A percentile compares a stretch with the other conserved stretches of the same genome.
Evolutionary conservation across 2,329 filamentous ascomycete genomes (phyloP).

Genomic region (Fonsecaea pedrosoi): DNA sequence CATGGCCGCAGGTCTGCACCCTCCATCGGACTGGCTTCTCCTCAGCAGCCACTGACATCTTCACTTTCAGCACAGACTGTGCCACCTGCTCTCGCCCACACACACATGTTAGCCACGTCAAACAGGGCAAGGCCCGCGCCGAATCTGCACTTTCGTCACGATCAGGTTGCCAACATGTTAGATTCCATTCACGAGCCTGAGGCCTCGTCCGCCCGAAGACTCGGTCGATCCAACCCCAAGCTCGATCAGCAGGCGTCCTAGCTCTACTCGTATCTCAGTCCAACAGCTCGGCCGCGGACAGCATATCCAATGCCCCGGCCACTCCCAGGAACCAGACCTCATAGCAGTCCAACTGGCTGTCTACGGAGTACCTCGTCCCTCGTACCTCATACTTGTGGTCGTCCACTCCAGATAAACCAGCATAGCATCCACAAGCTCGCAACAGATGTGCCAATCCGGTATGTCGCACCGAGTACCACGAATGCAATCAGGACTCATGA

Average conservation of each 20-base stretch:
- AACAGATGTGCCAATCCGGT: not conserved
- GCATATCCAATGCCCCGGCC: not conserved
- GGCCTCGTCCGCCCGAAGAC: not conserved
- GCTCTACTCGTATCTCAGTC: not conserved
- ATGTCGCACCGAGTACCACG: not conserved
- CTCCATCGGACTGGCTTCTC: not conserved
- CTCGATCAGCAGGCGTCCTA: not conserved
- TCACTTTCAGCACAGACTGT: not conserved
- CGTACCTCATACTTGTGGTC: not conserved
- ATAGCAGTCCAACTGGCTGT: not conserved
- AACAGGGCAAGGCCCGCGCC: not conserved
- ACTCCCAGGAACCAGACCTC: not conserved
- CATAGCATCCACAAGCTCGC: not conserved
- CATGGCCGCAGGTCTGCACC: not conserved
- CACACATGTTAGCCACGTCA: not conserved
- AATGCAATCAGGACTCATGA: not conserved
- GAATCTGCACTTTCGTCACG: not conserved
- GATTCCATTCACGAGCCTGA: not conserved
- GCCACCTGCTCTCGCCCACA: not conserved
- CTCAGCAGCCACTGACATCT: not conserved
- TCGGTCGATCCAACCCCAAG: not conserved
- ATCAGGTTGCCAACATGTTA: not conserved
- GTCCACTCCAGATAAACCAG: not conserved
- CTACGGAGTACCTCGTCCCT: not conserved
- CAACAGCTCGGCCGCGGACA: not conserved